A percentile compares a stretch with the other conserved stretches of the same genome.
These are phyloP conservation scores for Leishmania tarentolae DNA, from an alignment of 208 protist species.

Conservation along the genomic window DNA sequence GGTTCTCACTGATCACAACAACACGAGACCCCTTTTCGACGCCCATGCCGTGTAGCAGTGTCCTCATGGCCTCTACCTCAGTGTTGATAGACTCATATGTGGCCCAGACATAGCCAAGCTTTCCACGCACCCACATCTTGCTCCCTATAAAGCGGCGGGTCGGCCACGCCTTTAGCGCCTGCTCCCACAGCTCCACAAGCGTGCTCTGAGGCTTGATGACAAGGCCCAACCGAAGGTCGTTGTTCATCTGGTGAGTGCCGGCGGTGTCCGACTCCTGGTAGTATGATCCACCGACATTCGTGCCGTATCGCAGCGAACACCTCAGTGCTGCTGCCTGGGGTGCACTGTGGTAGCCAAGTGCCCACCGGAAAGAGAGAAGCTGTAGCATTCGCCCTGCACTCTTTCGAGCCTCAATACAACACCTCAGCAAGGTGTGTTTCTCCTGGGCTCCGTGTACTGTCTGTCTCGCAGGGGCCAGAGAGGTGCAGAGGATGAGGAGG, in stretches of 20 bases:
- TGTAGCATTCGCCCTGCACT: conserved; percentile 10
- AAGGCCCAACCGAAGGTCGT: conserved; percentile 75
- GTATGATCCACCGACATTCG: conserved; percentile 78
- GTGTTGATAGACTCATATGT: conserved; percentile 89
- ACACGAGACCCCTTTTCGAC: conserved; percentile 83
- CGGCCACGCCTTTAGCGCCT: conserved; percentile 83
- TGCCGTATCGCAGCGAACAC: conserved; percentile 47
- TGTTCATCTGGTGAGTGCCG: conserved; percentile 59
- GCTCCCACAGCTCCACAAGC: conserved; percentile 85
- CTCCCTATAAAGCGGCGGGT: conserved; percentile 81
- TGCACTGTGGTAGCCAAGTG: conserved; percentile 6
- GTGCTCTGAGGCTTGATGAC: conserved; percentile 91
- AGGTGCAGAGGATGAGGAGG: not conserved
- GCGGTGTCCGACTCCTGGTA: conserved; percentile 80
- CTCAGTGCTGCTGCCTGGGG: conserved; percentile 9
- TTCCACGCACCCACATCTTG: conserved; percentile 90
- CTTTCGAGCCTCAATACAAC: not conserved
- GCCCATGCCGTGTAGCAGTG: conserved; percentile 79
- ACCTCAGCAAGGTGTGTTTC: not conserved
- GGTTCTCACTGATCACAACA: conserved; percentile 91
- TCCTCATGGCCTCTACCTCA: conserved; percentile 83
- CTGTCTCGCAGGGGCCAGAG: not conserved
- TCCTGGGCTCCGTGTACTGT: not conserved
- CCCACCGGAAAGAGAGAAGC: conserved; percentile 8
- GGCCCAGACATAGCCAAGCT: conserved; percentile 88